Percentiles rank a stretch among this genome's conserved stretches.
phyloP scores from a whole-genome alignment of 805 yeast species.

The Lipomyces kockii region DNA sequence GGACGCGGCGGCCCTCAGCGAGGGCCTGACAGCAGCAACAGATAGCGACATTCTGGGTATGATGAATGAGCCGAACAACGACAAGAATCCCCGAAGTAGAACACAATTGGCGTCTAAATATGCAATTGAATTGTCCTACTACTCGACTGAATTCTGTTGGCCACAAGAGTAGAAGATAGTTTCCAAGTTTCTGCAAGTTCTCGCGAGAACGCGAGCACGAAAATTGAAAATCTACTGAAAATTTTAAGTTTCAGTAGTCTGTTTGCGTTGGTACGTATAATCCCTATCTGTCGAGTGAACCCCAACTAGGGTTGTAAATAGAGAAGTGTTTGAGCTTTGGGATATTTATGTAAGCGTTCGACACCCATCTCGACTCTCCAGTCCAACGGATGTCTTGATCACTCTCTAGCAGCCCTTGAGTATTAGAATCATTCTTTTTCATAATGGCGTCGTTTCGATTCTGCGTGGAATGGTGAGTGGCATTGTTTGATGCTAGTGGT shows the following conservation, averaged over 20 bases:
- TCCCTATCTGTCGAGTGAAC: background rate
- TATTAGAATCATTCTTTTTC: background rate
- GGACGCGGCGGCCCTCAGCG: conserved; percentile 20
- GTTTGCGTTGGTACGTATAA: background rate
- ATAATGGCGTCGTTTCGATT: conserved; percentile 90
- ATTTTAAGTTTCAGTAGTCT: background rate
- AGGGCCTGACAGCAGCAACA: conserved; percentile 11
- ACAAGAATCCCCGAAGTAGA: background rate
- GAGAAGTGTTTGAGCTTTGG: background rate
- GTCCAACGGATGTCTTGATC: background rate
- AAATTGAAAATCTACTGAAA: conserved; percentile 3
- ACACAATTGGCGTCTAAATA: background rate
- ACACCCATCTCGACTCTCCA: background rate
- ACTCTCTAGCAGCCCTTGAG: too few relatives aligned
- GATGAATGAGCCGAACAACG: background rate
- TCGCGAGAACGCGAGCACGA: background rate
- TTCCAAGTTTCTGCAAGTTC: background rate
- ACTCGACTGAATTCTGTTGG: background rate
- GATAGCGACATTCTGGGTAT: conserved; percentile 16
- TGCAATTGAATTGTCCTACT: background rate
- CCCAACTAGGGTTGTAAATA: background rate
- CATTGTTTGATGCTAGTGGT: background rate
- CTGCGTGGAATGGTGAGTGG: conserved; percentile 77
- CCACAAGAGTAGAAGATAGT: background rate
- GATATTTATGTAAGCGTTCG: background rate